Percentiles rank a stretch among this genome's conserved stretches.
phyloP scores from a whole-genome alignment of 2,329 filamentous ascomycete species.

The Penicillium sp. region DNA sequence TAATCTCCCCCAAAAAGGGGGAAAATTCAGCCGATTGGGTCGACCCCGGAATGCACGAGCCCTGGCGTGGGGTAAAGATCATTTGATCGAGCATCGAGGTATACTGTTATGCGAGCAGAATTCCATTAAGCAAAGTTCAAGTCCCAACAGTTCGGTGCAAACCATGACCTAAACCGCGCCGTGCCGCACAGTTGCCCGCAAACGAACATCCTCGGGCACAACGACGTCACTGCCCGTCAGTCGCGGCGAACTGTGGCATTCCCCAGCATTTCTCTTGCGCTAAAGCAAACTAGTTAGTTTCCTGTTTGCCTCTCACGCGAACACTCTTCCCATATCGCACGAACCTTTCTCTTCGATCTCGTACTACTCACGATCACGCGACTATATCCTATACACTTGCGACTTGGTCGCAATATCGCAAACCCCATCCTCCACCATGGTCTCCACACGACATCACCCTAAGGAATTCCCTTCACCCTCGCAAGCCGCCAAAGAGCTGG shows the following conservation, averaged over 20 bases:
- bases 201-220: slow-evolving; percentile 9
- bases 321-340: background rate
- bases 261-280: slow-evolving; percentile 1
- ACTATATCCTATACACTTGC: background rate
- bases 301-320: background rate
- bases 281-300: slow-evolving; percentile 3
- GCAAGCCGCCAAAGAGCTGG: slow-evolving; percentile 22
- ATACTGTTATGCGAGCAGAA: background rate
- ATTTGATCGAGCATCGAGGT: background rate
- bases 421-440: slow-evolving; percentile 43
- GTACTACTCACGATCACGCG: slow-evolving; percentile 1
- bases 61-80: slow-evolving; percentile 8
- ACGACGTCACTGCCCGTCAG: slow-evolving; percentile 22
- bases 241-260: slow-evolving; percentile 1
- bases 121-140: background rate
- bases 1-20: background rate
- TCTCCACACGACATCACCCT: slow-evolving; percentile 58
- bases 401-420: background rate
- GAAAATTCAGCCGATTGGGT: slow-evolving; percentile 11
- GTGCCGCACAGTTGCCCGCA: slow-evolving; percentile 13
- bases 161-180: slow-evolving; percentile 11
- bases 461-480: slow-evolving; percentile 47
- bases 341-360: background rate
- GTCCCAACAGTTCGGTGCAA: slow-evolving; percentile 2
- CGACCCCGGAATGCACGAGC: slow-evolving; percentile 8